These are phyloP conservation scores for Trametes sanguinea DNA, from an alignment of 768 basidiomycete genomes.

Conservation along the genomic window DNA sequence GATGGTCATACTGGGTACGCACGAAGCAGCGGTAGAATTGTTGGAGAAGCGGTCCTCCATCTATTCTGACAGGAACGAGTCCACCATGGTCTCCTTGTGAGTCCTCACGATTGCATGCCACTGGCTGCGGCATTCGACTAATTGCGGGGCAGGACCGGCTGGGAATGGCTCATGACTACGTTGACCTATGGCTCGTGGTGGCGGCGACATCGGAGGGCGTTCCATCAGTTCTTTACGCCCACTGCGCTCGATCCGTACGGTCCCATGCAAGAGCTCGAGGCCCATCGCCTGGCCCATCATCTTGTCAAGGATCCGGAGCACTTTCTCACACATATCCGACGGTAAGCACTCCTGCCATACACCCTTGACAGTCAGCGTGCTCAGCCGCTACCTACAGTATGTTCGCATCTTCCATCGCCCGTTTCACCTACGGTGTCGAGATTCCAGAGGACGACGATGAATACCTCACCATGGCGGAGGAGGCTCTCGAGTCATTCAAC, in stretches of 20 bases:
- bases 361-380: background rate
- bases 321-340: constrained; percentile 35
- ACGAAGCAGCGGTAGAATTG: constrained; percentile 18
- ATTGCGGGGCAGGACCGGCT: background rate
- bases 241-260: background rate
- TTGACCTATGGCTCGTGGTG: constrained; percentile 11
- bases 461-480: constrained; percentile 42
- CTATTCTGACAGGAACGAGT: constrained; percentile 21
- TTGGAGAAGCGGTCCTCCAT: constrained; percentile 27
- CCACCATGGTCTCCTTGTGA: constrained; percentile 1
- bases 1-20: constrained; percentile 19
- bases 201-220: constrained; percentile 1
- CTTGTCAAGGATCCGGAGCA: constrained; percentile 38
- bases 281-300: background rate
- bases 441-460: constrained; percentile 42
- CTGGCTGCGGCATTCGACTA: background rate
- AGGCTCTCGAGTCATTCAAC: constrained; percentile 36
- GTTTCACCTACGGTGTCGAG: constrained; percentile 48
- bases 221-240: constrained; percentile 3
- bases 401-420: constrained; percentile 41
- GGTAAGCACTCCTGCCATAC: constrained; percentile 33
- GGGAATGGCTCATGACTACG: constrained; percentile 7
- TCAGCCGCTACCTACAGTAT: background rate
- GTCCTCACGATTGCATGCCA: background rate
- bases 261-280: background rate